Conservation (phyloP, 2,329 filamentous ascomycete genomes). For the Colletotrichum zoysiae region DNA sequence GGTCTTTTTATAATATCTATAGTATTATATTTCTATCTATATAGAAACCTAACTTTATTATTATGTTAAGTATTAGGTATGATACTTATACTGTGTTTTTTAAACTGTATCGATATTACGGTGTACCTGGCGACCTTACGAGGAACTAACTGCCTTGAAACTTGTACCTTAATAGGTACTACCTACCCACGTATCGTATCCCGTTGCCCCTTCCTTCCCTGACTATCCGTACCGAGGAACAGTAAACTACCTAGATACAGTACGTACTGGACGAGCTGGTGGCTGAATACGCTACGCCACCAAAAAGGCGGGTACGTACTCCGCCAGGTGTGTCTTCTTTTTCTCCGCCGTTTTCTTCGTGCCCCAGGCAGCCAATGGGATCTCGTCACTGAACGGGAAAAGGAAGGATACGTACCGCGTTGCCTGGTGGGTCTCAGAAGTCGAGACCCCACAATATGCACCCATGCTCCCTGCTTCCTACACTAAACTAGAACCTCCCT, state of each 20-base stretch:
- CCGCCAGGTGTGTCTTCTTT: constrained; percentile 16
- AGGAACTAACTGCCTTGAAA: too few relatives aligned
- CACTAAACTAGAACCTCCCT: not conserved
- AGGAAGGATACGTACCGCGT: constrained; percentile 27
- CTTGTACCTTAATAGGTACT: too few relatives aligned
- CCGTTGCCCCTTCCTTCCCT: constrained; percentile 28
- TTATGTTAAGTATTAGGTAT: too few relatives aligned
- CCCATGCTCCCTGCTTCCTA: constrained; percentile 27
- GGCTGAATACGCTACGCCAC: not conserved
- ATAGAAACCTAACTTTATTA: too few relatives aligned
- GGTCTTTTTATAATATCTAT: too few relatives aligned
- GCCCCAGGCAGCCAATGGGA: constrained; percentile 18
- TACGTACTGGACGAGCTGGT: not conserved
- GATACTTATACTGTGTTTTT: too few relatives aligned
- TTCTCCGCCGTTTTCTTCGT: constrained; percentile 13
- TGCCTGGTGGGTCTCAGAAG: constrained; percentile 15
- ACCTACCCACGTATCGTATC: not conserved
- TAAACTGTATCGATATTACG: too few relatives aligned
- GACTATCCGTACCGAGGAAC: not conserved
- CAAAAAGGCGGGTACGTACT: constrained; percentile 16
- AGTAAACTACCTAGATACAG: too few relatives aligned
- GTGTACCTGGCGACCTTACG: too few relatives aligned
- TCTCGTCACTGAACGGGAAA: constrained; percentile 14
- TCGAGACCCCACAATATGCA: constrained; percentile 8
- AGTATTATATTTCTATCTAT: too few relatives aligned